Conservation (phyloP, 2,329 filamentous ascomycete species). For the Onygenales sp. region DNA sequence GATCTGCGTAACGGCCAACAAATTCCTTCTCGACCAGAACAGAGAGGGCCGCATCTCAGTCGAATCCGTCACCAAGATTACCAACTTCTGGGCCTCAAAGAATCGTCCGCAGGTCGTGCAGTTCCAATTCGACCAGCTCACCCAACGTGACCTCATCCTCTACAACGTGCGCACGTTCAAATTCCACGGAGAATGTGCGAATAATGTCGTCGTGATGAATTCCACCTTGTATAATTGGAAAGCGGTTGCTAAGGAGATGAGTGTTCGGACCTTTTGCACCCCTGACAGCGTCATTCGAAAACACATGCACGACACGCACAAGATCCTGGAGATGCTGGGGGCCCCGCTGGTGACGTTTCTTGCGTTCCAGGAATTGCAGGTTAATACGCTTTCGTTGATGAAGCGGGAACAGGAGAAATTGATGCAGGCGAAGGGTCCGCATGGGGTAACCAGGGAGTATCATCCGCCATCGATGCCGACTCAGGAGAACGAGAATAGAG, state of each 20-base stretch:
- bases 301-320: conserved; percentile 39
- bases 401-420: conserved; percentile 20
- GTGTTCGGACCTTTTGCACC: conserved; percentile 41
- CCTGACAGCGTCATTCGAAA: conserved; percentile 42
- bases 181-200: conserved; percentile 36
- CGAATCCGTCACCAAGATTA: conserved; percentile 30
- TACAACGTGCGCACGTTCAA: conserved; percentile 36
- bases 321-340: conserved; percentile 42
- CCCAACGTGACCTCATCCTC: conserved; percentile 39
- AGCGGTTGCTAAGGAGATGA: conserved; percentile 37
- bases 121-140: conserved; percentile 44
- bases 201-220: conserved; percentile 29
- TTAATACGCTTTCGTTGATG: conserved; percentile 24
- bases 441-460: conserved; percentile 9
- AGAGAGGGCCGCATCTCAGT: conserved; percentile 27
- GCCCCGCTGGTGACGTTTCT: conserved; percentile 29
- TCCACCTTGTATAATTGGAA: conserved; percentile 44
- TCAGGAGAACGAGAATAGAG: conserved; percentile 1
- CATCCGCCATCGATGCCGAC: conserved; percentile 3
- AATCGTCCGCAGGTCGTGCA: conserved; percentile 40
- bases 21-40: conserved; percentile 36
- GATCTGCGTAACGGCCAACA: conserved; percentile 35
- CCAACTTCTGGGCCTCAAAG: conserved; percentile 34
- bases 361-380: conserved; percentile 30
- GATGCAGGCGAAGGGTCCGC: conserved; percentile 7